A percentile compares a stretch with the other conserved stretches of the same genome.
These are phyloP conservation scores for Yarrowia yakushimensis DNA, from an alignment of 805 yeast species.

Conservation along the genomic window DNA sequence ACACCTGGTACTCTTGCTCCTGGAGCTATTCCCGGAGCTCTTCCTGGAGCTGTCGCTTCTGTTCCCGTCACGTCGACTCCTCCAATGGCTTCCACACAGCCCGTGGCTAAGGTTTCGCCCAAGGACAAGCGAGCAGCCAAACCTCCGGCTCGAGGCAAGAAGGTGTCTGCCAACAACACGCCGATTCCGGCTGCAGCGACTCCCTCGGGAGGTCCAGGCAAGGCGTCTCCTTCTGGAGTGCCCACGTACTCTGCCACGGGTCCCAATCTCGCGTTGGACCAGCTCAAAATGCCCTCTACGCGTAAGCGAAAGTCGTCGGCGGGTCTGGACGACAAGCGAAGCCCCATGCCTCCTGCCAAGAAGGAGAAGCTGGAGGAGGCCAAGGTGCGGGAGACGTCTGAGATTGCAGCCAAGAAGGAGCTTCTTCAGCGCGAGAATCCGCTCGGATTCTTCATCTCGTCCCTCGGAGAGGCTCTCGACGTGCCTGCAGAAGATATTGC, in stretches of 20 bases:
- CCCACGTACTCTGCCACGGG: conserved; percentile 30
- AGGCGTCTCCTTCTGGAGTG: conserved; percentile 31
- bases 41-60: no score
- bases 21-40: conserved; percentile 27
- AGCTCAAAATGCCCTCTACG: conserved; percentile 32
- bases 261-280: conserved; percentile 33
- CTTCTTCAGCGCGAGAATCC: conserved; percentile 37
- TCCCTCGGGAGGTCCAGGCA: neutral
- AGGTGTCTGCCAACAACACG: neutral
- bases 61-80: conserved; percentile 25
- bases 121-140: conserved; percentile 12
- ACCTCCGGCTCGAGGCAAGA: neutral
- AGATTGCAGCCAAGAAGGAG: conserved; percentile 29
- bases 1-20: neutral
- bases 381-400: conserved; percentile 29
- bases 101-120: conserved; percentile 5
- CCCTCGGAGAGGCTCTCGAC: conserved; percentile 38
- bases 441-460: conserved; percentile 35
- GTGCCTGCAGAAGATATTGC: conserved; percentile 36
- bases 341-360: conserved; percentile 29
- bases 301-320: conserved; percentile 31
- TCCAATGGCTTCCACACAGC: neutral
- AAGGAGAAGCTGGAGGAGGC: conserved; percentile 26
- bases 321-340: conserved; percentile 25
- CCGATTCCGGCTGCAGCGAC: neutral